Evolutionary conservation across 306 rosid genomes (phyloP).

Genomic region (Vigna hirtella): DNA sequence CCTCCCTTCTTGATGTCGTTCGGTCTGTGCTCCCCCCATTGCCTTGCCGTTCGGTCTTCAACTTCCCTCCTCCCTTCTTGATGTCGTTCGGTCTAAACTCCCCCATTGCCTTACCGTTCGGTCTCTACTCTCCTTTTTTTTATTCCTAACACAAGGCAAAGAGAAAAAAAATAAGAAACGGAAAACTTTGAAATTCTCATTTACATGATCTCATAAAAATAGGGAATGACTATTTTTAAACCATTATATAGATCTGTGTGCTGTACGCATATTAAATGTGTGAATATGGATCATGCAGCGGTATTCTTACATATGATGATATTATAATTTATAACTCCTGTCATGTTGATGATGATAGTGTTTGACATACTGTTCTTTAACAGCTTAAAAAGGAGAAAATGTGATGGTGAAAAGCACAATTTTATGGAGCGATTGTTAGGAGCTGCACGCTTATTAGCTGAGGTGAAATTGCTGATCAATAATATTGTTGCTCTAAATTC

Average conservation of each 20-base stretch:
- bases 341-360: conserved; percentile 19
- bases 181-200: background rate
- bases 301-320: background rate
- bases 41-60: too few relatives aligned
- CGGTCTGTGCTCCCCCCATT: too few relatives aligned
- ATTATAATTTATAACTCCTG: conserved; percentile 2
- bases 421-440: conserved; percentile 87
- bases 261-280: background rate
- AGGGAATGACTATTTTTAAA: background rate
- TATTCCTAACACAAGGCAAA: background rate
- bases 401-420: conserved; percentile 61
- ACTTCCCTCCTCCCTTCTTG: too few relatives aligned
- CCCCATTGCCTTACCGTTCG: too few relatives aligned
- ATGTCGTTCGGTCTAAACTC: too few relatives aligned
- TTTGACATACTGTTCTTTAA: conserved; percentile 38
- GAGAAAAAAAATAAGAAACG: background rate
- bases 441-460: conserved; percentile 71
- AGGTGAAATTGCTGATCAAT: conserved; percentile 60
- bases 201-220: conserved; percentile 18
- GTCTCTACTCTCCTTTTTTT: too few relatives aligned
- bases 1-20: too few relatives aligned
- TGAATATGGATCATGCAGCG: background rate
- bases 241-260: background rate
- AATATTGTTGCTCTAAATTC: background rate
- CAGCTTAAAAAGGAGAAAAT: conserved; percentile 88